Evolutionary conservation across 345 rosid species (phyloP).

Genomic region (Heritiera littoralis): DNA sequence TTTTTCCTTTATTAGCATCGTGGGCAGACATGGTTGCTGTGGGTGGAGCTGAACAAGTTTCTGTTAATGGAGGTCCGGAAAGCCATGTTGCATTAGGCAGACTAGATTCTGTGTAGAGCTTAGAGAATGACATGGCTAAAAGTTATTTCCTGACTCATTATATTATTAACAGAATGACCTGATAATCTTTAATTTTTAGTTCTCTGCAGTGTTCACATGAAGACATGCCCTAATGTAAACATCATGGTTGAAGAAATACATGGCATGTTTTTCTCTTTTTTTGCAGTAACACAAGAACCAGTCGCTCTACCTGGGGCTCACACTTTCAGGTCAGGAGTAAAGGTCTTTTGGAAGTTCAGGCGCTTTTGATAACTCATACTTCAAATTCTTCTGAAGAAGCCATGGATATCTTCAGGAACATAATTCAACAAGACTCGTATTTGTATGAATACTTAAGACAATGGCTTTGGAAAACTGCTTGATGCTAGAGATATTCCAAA

Average conservation of each 20-base stretch:
- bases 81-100: conserved; percentile 70
- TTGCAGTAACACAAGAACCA: conserved; percentile 66
- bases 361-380: conserved; percentile 79
- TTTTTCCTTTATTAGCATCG: conserved; percentile 57
- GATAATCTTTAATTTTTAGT: neutral
- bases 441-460: neutral
- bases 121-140: neutral
- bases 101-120: conserved; percentile 63
- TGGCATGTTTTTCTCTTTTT: neutral
- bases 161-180: too few relatives aligned
- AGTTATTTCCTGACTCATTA: too few relatives aligned
- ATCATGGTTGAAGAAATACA: neutral
- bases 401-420: conserved; percentile 76
- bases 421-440: conserved; percentile 18
- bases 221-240: neutral
- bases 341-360: conserved; percentile 74
- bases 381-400: conserved; percentile 76
- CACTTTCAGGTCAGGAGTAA: conserved; percentile 66
- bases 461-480: neutral
- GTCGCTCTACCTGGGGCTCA: conserved; percentile 90
- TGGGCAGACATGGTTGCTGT: conserved; percentile 96
- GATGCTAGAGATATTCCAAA: neutral
- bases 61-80: conserved; percentile 82
- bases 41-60: conserved; percentile 90
- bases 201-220: neutral